Evolutionary conservation across 352 stramenopile species (phyloP), one percentile per base, ranked within the genome.

Genomic region (Albugo candida): DNA sequence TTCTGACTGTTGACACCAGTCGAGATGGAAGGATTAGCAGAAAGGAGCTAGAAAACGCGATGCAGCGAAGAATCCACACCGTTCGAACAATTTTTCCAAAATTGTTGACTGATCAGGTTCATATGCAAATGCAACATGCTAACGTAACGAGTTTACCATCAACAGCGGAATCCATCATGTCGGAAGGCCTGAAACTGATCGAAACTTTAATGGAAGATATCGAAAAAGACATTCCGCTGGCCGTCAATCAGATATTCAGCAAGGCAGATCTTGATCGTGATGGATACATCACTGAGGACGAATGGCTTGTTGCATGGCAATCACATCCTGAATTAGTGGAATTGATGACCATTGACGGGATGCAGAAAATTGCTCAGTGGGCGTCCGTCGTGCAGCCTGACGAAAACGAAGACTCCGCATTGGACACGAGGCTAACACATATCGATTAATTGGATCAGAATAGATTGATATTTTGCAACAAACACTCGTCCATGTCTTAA

Each of bases 331-430:
- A 88, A 49, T 81, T 88, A 24, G 72, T 88, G 5, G 76, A 88
- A 52, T 58, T 88, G 39, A 63, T 88, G 63, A 85, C 76, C 0
- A 82, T 88, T 44, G 76, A 88, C 42, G 76, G 72, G 13, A 82
- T 88, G 72, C 81, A 81, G 48, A 88, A 88, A 48, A 71, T 88
- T 45, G 68, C 70, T 19, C 70, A 84, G 46, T 83, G 72, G 72
- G 72, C 72, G 11, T 78, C 34, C 20, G 44, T 56, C 13, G 35
- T 56, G 8, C n/a, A 54, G 11, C 16, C 16, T 11, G 19, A 35
- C n/a, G 43, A 6, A 18, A 35, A 70, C 27, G 58, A 61, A n/a
- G 59, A 68, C 11, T 48, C 54, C 14, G 49, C 45, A 0, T 17
- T 52, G 6, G 69, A 78, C 46, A 83, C 71, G 40, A 53, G 68